These are phyloP conservation scores for Erodium chrysanthum DNA, from an alignment of 441 rosid genomes.

Conservation along the genomic window DNA sequence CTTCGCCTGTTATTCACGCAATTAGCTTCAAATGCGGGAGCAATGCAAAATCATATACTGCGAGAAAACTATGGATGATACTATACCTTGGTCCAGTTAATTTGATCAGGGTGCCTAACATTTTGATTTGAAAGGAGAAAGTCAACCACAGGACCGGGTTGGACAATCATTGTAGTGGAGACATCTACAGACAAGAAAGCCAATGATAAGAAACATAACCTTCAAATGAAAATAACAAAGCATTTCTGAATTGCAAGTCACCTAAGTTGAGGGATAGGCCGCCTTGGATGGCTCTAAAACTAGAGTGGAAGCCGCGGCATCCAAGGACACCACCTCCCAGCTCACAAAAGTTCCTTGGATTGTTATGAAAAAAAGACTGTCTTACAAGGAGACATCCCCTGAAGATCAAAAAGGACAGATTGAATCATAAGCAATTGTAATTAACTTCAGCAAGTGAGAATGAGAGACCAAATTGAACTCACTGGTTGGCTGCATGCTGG, in stretches of 20 bases:
- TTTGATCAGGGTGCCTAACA: conserved; percentile 38
- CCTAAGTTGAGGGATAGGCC: conserved; percentile 56
- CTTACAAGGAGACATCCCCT: conserved; percentile 66
- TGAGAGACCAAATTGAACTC: conserved; percentile 6
- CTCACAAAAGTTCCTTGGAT: conserved; percentile 36
- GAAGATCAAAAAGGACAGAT: background rate
- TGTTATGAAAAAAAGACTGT: conserved; percentile 49
- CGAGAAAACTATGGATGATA: background rate
- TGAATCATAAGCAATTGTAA: background rate
- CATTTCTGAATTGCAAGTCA: conserved; percentile 4
- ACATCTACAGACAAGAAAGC: conserved; percentile 29
- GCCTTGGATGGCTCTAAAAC: conserved; percentile 52
- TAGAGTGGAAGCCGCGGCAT: conserved; percentile 54
- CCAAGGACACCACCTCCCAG: conserved; percentile 59
- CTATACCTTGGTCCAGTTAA: conserved; percentile 70
- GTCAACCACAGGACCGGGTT: conserved; percentile 70
- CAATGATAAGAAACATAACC: background rate
- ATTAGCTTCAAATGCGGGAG: background rate
- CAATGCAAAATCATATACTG: background rate
- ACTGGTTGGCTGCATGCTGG: conserved; percentile 62
- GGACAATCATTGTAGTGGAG: conserved; percentile 79
- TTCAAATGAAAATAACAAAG: background rate
- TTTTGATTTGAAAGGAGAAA: conserved; percentile 55
- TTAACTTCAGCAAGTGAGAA: background rate
- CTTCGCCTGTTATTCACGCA: conserved; percentile 39